These are phyloP conservation scores for Macrophomina phaseolina DNA, from an alignment of 2,329 filamentous ascomycete species.

Conservation along the genomic window DNA sequence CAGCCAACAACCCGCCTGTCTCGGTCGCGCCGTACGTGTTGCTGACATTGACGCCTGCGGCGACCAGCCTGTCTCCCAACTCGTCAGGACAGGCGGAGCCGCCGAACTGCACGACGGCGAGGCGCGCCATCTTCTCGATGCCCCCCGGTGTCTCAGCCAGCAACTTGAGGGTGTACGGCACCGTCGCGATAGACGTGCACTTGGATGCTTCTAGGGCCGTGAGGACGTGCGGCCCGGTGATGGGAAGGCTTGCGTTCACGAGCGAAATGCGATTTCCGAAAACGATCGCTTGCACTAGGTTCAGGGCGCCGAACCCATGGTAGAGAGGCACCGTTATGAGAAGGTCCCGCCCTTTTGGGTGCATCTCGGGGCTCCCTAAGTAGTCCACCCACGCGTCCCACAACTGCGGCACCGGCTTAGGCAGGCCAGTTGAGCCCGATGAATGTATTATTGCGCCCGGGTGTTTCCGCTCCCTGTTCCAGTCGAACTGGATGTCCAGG, in stretches of 20 bases:
- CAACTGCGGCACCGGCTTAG: slow-evolving; percentile 62
- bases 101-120: not conserved
- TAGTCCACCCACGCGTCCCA: not conserved
- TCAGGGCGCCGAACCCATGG: not conserved
- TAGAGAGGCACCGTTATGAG: not conserved
- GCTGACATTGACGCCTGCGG: not conserved
- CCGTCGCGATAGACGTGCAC: not conserved
- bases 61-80: not conserved
- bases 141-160: not conserved
- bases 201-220: not conserved
- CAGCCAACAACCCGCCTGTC: slow-evolving; percentile 66
- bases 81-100: not conserved
- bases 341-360: not conserved
- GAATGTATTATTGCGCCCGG: slow-evolving; percentile 46
- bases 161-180: slow-evolving; percentile 4
- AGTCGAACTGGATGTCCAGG: not conserved
- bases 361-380: not conserved
- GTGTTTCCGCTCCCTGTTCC: not conserved
- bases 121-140: not conserved
- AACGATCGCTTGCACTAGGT: not conserved
- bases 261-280: not conserved
- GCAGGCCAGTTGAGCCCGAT: slow-evolving; percentile 64
- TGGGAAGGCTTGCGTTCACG: not conserved
- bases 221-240: not conserved
- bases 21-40: slow-evolving; percentile 10